A percentile compares a stretch with the other conserved stretches of the same genome.
Evolutionary conservation across 306 rosid genomes (phyloP).

Genomic region (Gynostemma pentaphyllum): DNA sequence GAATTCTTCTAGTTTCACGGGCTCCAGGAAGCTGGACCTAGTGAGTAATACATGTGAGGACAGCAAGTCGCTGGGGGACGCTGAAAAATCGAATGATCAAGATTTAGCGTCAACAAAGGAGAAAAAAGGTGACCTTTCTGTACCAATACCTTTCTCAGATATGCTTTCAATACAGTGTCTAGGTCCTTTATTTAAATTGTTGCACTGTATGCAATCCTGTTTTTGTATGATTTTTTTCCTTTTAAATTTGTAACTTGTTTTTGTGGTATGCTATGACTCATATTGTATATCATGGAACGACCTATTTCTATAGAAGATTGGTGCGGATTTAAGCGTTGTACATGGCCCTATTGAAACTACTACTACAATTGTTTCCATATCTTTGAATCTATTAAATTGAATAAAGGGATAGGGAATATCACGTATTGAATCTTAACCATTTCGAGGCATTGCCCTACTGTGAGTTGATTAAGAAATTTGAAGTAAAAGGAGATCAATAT

Average conservation of each 20-base stretch:
- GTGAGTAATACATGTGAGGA: constrained; percentile 31
- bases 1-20: constrained; percentile 24
- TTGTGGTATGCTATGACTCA: neutral
- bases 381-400: neutral
- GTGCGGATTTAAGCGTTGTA: neutral
- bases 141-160: neutral
- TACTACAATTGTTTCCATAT: neutral
- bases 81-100: constrained; percentile 37
- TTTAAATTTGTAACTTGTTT: neutral
- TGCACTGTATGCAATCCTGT: neutral
- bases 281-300: neutral
- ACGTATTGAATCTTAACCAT: neutral
- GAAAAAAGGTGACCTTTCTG: constrained; percentile 39
- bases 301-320: neutral
- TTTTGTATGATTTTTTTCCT: no score
- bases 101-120: constrained; percentile 28
- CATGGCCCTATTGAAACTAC: neutral
- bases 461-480: neutral
- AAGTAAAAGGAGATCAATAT: neutral
- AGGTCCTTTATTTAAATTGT: neutral
- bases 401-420: neutral
- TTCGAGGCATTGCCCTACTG: neutral
- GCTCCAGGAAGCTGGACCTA: constrained; percentile 35
- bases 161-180: no score
- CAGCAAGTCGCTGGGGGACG: constrained; percentile 30